Evolutionary conservation across 805 yeast species (phyloP), one percentile per base, ranked within the genome.

Genomic region (Candida suzukii): DNA sequence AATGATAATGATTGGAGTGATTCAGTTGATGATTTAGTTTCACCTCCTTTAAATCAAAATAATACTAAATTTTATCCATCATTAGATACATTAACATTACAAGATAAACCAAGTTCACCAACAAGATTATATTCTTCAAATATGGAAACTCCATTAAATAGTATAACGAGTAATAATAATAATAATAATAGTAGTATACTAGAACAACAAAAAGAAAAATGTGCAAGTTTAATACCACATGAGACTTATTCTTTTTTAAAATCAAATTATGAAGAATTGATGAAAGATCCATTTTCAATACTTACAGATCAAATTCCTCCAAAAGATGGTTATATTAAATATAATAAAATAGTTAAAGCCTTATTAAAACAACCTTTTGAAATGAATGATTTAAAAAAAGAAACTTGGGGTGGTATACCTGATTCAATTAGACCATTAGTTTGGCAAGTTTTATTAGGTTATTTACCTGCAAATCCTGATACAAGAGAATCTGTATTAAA

Each of bases 401-500:
- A 88, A 39, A 76, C 96, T 16, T 93, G 99, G 98, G 84, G 90
- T 52, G 99, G 99, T 2, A 76, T 93, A 6, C 98, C 99, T 0
- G 65, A 73, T 12, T 81, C 80, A 43, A 69, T 88, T 43, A 70
- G 98, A 44, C 85, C 97, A 0, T 63, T 82, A 32, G 78, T 85
- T 12, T 93, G 99, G 99, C 95, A 88, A 63, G 64, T 90, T 16
- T 61, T 93, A 38, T 70, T 91, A 39, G 98, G 98, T 1, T 93
- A 93, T 58, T 65, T 91, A 29, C 96, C 99, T 1, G 77, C 93
- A 1, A 93, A 88, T 56, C 74, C 81, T 21, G 77, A 81, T 36
- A 71, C 98, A 41, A 80, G 95, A 50, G 74, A 66, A 4, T 60
- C 80, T 0, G 81, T 88, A 1, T 60, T 91, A 40, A 71, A 74